Evolutionary conservation across 495 filamentous ascomycete species (phyloP).

Genomic region (Pseudoneurospora amorphoporcata): DNA sequence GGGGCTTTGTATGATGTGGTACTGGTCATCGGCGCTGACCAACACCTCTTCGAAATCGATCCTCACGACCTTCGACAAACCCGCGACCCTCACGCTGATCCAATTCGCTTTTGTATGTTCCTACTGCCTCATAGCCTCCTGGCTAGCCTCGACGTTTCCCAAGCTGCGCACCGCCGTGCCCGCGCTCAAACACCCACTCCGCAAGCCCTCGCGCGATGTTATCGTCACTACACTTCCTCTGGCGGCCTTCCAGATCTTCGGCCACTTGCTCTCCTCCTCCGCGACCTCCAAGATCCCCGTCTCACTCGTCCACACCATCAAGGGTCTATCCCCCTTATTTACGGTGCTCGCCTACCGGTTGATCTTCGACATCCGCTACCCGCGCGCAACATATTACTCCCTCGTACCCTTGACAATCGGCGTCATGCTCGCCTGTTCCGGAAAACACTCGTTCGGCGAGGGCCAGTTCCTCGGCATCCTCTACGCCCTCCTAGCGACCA

Average conservation of each 20-base stretch:
- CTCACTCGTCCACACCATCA: constrained; percentile 96
- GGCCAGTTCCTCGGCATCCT: constrained; percentile 82
- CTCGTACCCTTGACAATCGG: constrained; percentile 84
- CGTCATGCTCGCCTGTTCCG: constrained; percentile 91
- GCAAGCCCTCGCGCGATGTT: constrained; percentile 70
- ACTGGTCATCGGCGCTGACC: constrained; percentile 84
- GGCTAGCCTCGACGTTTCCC: constrained; percentile 60
- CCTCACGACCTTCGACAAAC: constrained; percentile 83
- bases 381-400: constrained; percentile 80
- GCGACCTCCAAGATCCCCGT: constrained; percentile 92
- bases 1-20: constrained; percentile 82
- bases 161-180: constrained; percentile 56
- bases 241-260: constrained; percentile 84
- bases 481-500: constrained; percentile 73
- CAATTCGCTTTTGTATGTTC: constrained; percentile 91
- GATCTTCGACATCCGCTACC: constrained; percentile 80
- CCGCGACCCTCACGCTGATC: constrained; percentile 84
- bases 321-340: constrained; percentile 94
- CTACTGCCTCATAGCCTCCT: constrained; percentile 75
- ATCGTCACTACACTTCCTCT: constrained; percentile 81
- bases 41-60: constrained; percentile 98
- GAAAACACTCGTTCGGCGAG: constrained; percentile 51
- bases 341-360: constrained; percentile 90
- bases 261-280: constrained; percentile 86
- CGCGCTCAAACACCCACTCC: constrained; percentile 70